Percentiles rank a stretch among this genome's conserved stretches.
Evolutionary conservation across 1,284 basidiomycete species (phyloP).

Genomic region (Lentinus polychrous): DNA sequence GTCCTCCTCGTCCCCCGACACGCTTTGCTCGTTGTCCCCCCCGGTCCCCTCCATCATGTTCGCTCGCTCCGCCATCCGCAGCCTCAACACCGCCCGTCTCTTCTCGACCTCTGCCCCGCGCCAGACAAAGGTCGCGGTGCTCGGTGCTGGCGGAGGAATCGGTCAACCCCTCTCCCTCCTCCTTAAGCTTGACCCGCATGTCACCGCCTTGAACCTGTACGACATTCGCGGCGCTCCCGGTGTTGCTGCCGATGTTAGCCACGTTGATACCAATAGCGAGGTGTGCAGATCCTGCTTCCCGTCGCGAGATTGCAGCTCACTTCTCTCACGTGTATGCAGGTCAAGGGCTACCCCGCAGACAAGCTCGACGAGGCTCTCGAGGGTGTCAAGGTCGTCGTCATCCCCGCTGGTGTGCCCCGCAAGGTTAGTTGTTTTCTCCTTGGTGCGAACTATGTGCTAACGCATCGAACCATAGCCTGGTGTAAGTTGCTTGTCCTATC

Average conservation of each 20-base stretch:
- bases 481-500: conserved; percentile 40
- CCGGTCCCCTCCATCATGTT: conserved; percentile 36
- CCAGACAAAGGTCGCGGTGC: conserved; percentile 81
- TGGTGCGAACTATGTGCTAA: conserved; percentile 8
- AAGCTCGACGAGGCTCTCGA: conserved; percentile 84
- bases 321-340: conserved; percentile 33
- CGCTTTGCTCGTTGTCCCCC: background rate
- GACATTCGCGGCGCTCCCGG: conserved; percentile 91
- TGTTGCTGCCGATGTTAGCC: conserved; percentile 90
- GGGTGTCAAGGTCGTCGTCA: conserved; percentile 87
- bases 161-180: conserved; percentile 88
- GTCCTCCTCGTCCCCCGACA: too few relatives aligned
- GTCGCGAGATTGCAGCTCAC: background rate
- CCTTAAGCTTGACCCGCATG: conserved; percentile 81
- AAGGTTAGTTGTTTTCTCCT: conserved; percentile 53
- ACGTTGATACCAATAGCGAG: conserved; percentile 87
- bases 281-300: conserved; percentile 33
- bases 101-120: conserved; percentile 77
- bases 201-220: conserved; percentile 75
- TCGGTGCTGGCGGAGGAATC: conserved; percentile 91
- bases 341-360: conserved; percentile 76
- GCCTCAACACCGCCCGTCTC: conserved; percentile 44
- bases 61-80: conserved; percentile 46
- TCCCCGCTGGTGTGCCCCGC: conserved; percentile 95
- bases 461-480: conserved; percentile 48